phyloP scores from a whole-genome alignment of 306 rosid species.

The Glycine soja region DNA sequence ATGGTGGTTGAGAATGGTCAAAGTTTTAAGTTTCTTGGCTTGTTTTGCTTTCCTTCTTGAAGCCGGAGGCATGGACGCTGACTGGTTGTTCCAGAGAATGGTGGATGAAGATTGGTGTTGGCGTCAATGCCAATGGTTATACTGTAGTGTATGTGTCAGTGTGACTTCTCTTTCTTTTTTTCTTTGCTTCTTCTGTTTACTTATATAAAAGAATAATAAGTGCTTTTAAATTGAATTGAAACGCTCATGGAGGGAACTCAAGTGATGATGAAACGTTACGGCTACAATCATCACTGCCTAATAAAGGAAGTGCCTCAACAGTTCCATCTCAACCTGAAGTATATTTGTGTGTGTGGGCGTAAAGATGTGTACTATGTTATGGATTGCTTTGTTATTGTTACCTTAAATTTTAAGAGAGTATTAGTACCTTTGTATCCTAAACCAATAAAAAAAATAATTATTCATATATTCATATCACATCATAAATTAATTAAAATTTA shows the following conservation, averaged over 20 bases:
- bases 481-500: too few species aligned
- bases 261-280: slow-evolving; percentile 23
- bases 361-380: too few species aligned
- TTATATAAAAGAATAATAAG: not conserved
- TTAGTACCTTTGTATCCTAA: too few species aligned
- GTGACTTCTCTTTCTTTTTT: not conserved
- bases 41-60: slow-evolving; percentile 48
- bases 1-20: slow-evolving; percentile 49
- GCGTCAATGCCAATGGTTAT: not conserved
- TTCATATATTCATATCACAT: too few species aligned
- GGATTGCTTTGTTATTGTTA: too few species aligned
- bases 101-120: slow-evolving; percentile 47
- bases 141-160: not conserved
- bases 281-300: not conserved
- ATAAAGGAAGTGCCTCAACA: not conserved
- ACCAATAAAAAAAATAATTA: too few species aligned
- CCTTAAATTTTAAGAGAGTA: too few species aligned
- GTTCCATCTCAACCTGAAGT: not conserved
- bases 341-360: too few species aligned
- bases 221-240: slow-evolving; percentile 67
- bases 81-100: slow-evolving; percentile 58
- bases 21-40: slow-evolving; percentile 39
- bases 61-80: slow-evolving; percentile 56
- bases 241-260: slow-evolving; percentile 58
- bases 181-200: not conserved